A percentile compares a stretch with the other conserved stretches of the same genome.
phyloP scores from a whole-genome alignment of 331 rosid species.

The Rhamnella rubrinervis region DNA sequence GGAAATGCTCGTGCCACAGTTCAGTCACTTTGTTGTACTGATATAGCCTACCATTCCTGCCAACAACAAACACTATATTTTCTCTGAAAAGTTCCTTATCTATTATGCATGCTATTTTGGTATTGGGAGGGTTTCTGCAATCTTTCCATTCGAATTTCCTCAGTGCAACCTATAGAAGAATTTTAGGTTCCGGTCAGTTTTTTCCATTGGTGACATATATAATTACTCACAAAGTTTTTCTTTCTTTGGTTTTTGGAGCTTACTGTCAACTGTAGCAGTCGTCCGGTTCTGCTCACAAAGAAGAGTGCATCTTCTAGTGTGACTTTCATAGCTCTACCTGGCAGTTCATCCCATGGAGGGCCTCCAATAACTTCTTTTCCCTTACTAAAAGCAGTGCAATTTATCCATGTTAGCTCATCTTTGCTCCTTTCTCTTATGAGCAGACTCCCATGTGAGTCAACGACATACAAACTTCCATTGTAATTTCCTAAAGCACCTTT shows the following conservation, averaged over 20 bases:
- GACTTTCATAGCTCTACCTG: slow-evolving; percentile 48
- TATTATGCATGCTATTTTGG: slow-evolving; percentile 59
- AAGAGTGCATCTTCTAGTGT: slow-evolving; percentile 77
- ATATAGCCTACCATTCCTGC: slow-evolving; percentile 76
- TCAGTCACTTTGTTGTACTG: slow-evolving; percentile 88
- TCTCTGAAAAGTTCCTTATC: slow-evolving; percentile 86
- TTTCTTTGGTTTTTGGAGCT: slow-evolving; percentile 23
- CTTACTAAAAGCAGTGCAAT: slow-evolving; percentile 64
- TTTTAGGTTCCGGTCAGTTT: slow-evolving; percentile 17
- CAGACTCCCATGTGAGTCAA: slow-evolving; percentile 69
- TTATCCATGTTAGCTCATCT: slow-evolving; percentile 67
- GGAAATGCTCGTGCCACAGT: slow-evolving; percentile 91
- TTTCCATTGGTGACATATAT: neutral
- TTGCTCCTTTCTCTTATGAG: slow-evolving; percentile 75
- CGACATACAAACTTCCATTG: slow-evolving; percentile 77
- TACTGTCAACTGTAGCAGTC: slow-evolving; percentile 75
- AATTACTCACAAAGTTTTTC: neutral
- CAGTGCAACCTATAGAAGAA: slow-evolving; percentile 62
- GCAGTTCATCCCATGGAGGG: slow-evolving; percentile 83
- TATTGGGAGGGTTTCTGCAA: slow-evolving; percentile 65
- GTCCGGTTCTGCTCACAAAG: slow-evolving; percentile 78
- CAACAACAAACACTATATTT: slow-evolving; percentile 68
- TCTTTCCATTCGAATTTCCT: slow-evolving; percentile 92
- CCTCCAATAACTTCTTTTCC: slow-evolving; percentile 68
- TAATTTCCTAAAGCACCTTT: slow-evolving; percentile 80